Conservation (phyloP, 169 alveolate genomes). For the Babesia bovis region DNA sequence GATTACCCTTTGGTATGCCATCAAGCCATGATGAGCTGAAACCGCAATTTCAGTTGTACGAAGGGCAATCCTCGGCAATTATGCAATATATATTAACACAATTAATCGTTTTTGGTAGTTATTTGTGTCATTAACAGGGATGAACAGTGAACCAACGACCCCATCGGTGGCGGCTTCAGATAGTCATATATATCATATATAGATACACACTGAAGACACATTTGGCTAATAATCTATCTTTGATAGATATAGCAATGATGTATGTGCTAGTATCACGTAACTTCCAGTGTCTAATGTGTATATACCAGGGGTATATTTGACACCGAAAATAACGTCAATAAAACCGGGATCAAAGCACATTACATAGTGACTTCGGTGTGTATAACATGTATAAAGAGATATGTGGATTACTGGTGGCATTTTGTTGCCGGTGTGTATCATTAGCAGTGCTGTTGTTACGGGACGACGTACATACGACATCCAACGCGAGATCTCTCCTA, state of each 20-base stretch:
- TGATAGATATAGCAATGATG: too few species aligned
- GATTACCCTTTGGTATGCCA: constrained; percentile 71
- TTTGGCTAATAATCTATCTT: too few species aligned
- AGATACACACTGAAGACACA: constrained; percentile 26
- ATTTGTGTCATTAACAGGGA: background rate
- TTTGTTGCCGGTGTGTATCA: background rate
- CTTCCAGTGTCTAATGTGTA: too few species aligned
- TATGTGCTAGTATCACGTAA: too few species aligned
- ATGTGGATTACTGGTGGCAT: background rate
- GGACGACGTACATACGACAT: background rate
- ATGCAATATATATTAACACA: background rate
- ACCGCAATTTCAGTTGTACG: background rate
- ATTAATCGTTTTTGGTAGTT: background rate
- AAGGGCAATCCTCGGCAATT: background rate
- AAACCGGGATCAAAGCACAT: background rate
- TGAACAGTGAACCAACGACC: background rate
- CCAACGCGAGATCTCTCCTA: constrained; percentile 19
- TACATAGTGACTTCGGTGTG: background rate
- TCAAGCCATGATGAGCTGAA: constrained; percentile 33
- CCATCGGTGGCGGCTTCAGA: background rate
- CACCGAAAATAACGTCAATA: background rate
- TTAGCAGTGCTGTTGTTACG: background rate
- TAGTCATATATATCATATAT: constrained; percentile 2
- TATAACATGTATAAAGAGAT: background rate
- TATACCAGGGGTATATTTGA: too few species aligned